phyloP scores from a whole-genome alignment of 768 basidiomycete genomes.

The Podaxis pistillaris region DNA sequence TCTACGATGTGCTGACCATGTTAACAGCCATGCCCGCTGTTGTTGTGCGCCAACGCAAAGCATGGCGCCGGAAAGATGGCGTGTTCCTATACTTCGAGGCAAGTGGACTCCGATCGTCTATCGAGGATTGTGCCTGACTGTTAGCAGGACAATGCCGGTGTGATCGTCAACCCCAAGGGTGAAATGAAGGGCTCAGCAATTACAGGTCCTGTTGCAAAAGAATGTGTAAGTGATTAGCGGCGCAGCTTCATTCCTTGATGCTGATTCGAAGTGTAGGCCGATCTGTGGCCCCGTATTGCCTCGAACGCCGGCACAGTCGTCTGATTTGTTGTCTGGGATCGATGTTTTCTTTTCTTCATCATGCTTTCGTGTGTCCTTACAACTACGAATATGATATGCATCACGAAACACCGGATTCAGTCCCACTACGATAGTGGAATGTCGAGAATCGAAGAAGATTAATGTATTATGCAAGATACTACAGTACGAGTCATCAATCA shows the following conservation, averaged over 20 bases:
- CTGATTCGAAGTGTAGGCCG: conserved; percentile 56
- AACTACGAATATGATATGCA: conserved; percentile 19
- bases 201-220: conserved; percentile 97
- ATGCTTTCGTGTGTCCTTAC: conserved; percentile 18
- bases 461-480: neutral
- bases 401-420: neutral
- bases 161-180: conserved; percentile 98
- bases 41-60: conserved; percentile 95
- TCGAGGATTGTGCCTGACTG: neutral
- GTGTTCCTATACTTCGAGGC: conserved; percentile 99
- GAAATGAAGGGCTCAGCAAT: conserved; percentile 99
- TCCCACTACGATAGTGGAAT: neutral
- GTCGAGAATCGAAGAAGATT: neutral
- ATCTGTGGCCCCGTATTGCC: conserved; percentile 99
- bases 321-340: conserved; percentile 38
- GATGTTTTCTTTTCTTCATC: conserved; percentile 15
- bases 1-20: conserved; percentile 15
- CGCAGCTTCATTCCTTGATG: neutral
- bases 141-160: conserved; percentile 86
- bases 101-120: conserved; percentile 16
- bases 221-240: conserved; percentile 71
- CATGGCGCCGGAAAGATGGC: conserved; percentile 97
- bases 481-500: neutral
- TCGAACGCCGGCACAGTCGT: conserved; percentile 99
- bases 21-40: conserved; percentile 91